These are phyloP conservation scores for Pseudozyma pruni DNA, from an alignment of 1,284 basidiomycete genomes.

Conservation along the genomic window DNA sequence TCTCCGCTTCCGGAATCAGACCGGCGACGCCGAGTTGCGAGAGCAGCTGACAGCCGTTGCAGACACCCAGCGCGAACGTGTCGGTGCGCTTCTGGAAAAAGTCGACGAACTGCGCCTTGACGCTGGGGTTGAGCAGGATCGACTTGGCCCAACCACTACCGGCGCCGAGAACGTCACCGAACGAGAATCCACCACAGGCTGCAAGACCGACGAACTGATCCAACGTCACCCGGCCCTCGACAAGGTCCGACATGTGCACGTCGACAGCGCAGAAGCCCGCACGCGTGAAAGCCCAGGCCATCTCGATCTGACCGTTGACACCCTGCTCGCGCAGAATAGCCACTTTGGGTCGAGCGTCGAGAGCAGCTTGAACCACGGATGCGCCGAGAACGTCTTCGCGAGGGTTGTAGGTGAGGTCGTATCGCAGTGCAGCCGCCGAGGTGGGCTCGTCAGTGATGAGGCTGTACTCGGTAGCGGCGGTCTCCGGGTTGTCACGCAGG, in stretches of 20 bases:
- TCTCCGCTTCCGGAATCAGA: slow-evolving; percentile 84
- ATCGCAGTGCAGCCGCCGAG: slow-evolving; percentile 68
- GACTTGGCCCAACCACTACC: slow-evolving; percentile 98
- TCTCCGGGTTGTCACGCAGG: slow-evolving; percentile 83
- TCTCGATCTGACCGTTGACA: slow-evolving; percentile 97
- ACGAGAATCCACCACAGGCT: slow-evolving; percentile 98
- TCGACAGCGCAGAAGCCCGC: slow-evolving; percentile 95
- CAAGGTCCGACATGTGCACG: slow-evolving; percentile 97
- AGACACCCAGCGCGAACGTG: slow-evolving; percentile 92
- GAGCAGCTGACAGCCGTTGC: slow-evolving; percentile 98
- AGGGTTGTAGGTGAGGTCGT: slow-evolving; percentile 62
- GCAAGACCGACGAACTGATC: slow-evolving; percentile 84
- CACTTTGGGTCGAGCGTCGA: slow-evolving; percentile 79
- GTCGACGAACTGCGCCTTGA: slow-evolving; percentile 78
- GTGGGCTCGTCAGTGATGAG: slow-evolving; percentile 73
- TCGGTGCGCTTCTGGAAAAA: slow-evolving; percentile 81
- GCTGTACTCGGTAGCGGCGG: slow-evolving; percentile 83
- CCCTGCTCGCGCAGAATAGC: slow-evolving; percentile 97
- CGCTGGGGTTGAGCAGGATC: slow-evolving; percentile 80
- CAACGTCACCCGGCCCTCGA: slow-evolving; percentile 77
- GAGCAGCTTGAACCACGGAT: slow-evolving; percentile 17
- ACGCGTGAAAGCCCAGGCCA: slow-evolving; percentile 94
- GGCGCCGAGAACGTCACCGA: slow-evolving; percentile 96
- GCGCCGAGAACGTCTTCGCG: slow-evolving; percentile 52
- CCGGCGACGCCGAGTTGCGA: slow-evolving; percentile 76